Evolutionary conservation across 441 rosid species (phyloP), one percentile per base, ranked within the genome.

Genomic region (Erodium trifolium): DNA sequence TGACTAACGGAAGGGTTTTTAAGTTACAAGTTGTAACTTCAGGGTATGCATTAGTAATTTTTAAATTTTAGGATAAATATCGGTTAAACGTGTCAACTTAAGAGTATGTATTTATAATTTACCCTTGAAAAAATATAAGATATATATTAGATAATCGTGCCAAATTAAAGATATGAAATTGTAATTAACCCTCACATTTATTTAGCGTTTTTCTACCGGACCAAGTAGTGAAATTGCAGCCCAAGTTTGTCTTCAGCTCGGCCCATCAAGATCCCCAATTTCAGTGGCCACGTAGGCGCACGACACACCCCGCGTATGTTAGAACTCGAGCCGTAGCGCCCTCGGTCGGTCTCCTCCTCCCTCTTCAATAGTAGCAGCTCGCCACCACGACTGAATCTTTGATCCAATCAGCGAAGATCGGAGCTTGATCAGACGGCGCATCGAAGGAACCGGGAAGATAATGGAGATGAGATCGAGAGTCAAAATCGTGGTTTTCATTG

Each of bases 401-500:
- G 63, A 57, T 57, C 63, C 63, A 57, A 57, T 17, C 27, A 19
- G 29, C 16, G 63, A 57, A 57, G 27, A 8, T 57, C 63, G 6
- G 63, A 57, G 63, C 63, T 17, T 19, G 23, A 57, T 5, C 63
- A 9, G 59, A 6, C 63, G 11, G 7, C 27, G 11, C 63, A 18
- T 18, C 63, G 13, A 57, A 11, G 66, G 14, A 43, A 75, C 8
- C 51, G 13, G 51, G 13, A 12, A 45, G 51, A 8, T 12, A 12
- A 82, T 80, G 86, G 80, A 76, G 57, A 62, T 70, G 67, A 77
- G 16, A 63, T 69, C 68, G 72, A 79, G 78, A 82, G 68, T 84
- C 73, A 82, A 65, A 76, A 29, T 87, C 34, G 80, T 75, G 55
- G 29, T 88, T 34, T 66, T 84, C 0, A 66, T 82, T 11, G 87